These are phyloP conservation scores for Ramaria sp. DNA, from an alignment of 768 basidiomycete species.

Conservation along the genomic window DNA sequence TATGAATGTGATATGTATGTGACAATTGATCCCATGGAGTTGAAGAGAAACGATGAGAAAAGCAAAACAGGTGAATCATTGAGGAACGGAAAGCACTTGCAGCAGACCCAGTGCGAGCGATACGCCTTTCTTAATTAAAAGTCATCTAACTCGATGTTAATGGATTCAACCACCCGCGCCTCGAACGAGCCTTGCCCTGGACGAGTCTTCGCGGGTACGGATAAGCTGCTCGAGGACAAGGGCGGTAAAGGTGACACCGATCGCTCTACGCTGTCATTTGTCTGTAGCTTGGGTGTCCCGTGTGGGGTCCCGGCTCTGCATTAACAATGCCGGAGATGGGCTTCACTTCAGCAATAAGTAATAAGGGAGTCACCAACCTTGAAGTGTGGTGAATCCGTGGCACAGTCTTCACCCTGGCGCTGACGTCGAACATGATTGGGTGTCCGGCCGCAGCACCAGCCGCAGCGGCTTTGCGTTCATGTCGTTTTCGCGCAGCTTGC, in stretches of 20 bases:
- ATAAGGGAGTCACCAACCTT: conserved; percentile 36
- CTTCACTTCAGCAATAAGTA: not conserved
- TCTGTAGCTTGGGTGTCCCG: conserved; percentile 28
- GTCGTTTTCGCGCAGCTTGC: conserved; percentile 58
- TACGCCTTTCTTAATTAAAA: conserved; percentile 41
- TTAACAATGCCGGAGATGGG: conserved; percentile 14
- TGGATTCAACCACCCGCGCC: conserved; percentile 46
- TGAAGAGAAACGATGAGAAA: not conserved
- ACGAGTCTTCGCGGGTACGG: conserved; percentile 18
- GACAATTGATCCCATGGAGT: not conserved
- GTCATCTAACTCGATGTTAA: conserved; percentile 73
- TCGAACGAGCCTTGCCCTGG: conserved; percentile 36
- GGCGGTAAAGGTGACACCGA: conserved; percentile 23
- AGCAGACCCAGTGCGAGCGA: not conserved
- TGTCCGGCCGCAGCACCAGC: conserved; percentile 21
- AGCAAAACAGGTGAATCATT: not conserved
- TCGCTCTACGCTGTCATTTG: conserved; percentile 17
- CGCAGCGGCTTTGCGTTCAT: conserved; percentile 45
- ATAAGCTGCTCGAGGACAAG: conserved; percentile 6
- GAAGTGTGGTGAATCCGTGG: conserved; percentile 50
- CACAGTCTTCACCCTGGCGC: conserved; percentile 56
- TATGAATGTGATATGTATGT: not conserved
- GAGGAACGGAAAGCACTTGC: no score
- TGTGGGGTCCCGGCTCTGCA: conserved; percentile 35
- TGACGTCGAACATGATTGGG: conserved; percentile 41